Evolutionary conservation across 169 alveolate genomes (phyloP), one percentile per base, ranked within the genome.

Genomic region (Eimeria brunetti): DNA sequence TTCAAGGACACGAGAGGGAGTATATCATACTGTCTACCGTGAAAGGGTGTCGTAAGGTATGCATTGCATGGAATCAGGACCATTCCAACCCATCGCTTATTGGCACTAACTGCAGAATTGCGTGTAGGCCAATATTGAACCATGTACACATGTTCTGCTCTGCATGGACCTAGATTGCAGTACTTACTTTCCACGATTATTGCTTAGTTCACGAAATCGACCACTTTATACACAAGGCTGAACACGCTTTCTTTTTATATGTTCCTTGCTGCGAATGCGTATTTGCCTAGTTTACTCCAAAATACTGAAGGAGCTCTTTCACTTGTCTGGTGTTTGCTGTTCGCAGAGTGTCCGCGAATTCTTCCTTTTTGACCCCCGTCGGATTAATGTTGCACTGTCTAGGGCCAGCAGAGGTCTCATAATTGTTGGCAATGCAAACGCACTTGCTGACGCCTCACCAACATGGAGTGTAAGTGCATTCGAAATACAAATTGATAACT

Each of bases 371-470:
- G 92, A 86, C 64, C 92, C 92, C 14, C 92, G 92, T 24, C 81
- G 92, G 81, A 86, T 86, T 60, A 86, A 86, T 86, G 92, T 86
- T 58, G 92, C 92, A 49, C 27, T 86, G 53, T 86, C 92, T 20
- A 86, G 92, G 92, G 92, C 92, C n/a, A 86, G 92, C 64, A 62
- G 83, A 62, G 92, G 92, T 38, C 92, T 86, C 64, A 62, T 86
- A 18, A 86, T 86, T 30, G 80, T 86, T 27, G 92, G 92, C 58
- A 86, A 62, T 62, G 92, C 92, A 27, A 38, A 56, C 9, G 92
- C 92, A 62, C 92, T 86, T 41, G 58, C 80, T 49, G 83, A 86
- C 51, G 92, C 92, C 30, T 86, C 92, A 33, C 92, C 92, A 33
- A 86, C 92, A 1, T 86, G 92, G 92, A 58, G 64, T 62, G 92